These are phyloP conservation scores for Halenospora varia DNA, from an alignment of 495 filamentous ascomycete species.

Conservation along the genomic window DNA sequence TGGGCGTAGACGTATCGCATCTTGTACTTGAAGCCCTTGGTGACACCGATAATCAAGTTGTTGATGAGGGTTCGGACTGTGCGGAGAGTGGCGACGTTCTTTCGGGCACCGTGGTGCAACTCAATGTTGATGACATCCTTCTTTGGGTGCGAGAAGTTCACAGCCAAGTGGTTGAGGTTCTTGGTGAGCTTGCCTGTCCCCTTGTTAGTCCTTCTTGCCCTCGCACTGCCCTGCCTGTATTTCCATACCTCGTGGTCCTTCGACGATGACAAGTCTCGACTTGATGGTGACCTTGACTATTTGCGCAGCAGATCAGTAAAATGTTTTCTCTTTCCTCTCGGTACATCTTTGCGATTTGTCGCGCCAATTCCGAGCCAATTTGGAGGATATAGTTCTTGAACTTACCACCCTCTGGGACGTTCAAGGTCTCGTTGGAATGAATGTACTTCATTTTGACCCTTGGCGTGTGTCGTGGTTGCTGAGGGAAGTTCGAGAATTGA, in stretches of 20 bases:
- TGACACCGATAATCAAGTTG: slow-evolving; percentile 97
- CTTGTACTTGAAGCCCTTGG: slow-evolving; percentile 99
- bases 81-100: slow-evolving; percentile 95
- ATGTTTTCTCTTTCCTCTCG: slow-evolving; percentile 10
- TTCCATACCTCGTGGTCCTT: slow-evolving; percentile 78
- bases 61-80: slow-evolving; percentile 96
- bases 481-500: slow-evolving; percentile 13
- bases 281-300: slow-evolving; percentile 94
- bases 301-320: slow-evolving; percentile 35
- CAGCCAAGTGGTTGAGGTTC: slow-evolving; percentile 91
- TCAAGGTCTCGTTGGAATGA: slow-evolving; percentile 90
- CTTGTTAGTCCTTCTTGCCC: slow-evolving; percentile 18
- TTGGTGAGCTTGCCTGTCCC: slow-evolving; percentile 81
- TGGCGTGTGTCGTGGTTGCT: slow-evolving; percentile 25
- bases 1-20: slow-evolving; percentile 99
- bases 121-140: slow-evolving; percentile 87
- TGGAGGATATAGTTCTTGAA: slow-evolving; percentile 20
- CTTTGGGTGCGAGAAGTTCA: slow-evolving; percentile 85
- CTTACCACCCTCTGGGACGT: slow-evolving; percentile 95
- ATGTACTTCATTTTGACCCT: slow-evolving; percentile 91
- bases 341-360: not conserved
- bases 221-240: not conserved
- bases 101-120: slow-evolving; percentile 94
- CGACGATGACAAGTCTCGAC: slow-evolving; percentile 90
- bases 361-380: not conserved